Conservation (phyloP, 106 monocot genomes). For the Dendrobium nobile region DNA sequence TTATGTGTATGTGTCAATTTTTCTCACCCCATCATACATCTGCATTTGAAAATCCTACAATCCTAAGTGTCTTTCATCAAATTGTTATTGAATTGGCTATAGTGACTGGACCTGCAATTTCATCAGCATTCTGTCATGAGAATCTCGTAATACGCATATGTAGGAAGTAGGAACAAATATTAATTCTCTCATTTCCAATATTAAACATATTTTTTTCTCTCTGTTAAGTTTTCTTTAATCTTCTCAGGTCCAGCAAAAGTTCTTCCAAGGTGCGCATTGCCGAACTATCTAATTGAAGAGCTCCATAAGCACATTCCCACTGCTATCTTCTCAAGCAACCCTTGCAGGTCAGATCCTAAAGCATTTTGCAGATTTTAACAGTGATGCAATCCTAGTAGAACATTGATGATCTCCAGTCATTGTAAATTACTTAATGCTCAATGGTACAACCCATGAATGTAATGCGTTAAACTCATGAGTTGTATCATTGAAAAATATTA, state of each 20-base stretch:
- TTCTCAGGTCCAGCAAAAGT: slow-evolving; percentile 76
- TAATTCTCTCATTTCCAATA: not conserved
- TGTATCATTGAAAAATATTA: not conserved
- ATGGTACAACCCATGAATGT: too few species aligned
- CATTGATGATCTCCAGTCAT: too few species aligned
- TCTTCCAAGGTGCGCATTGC: slow-evolving; percentile 80
- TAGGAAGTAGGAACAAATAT: not conserved
- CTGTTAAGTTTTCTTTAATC: not conserved
- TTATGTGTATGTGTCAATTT: not conserved
- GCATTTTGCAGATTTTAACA: not conserved
- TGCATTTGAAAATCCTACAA: not conserved
- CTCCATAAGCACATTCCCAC: slow-evolving; percentile 66
- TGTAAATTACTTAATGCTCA: too few species aligned
- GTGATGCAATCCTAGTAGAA: too few species aligned
- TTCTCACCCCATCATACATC: not conserved
- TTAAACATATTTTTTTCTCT: not conserved
- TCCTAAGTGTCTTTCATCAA: not conserved
- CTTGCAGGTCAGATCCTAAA: slow-evolving; percentile 67
- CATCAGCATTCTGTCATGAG: not conserved
- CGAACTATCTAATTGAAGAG: slow-evolving; percentile 84
- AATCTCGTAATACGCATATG: not conserved
- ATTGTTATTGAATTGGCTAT: too few species aligned
- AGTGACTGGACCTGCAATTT: too few species aligned
- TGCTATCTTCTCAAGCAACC: slow-evolving; percentile 92
- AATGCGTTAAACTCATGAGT: not conserved